A percentile compares a stretch with the other conserved stretches of the same genome.
These are phyloP conservation scores for Podaxis mareebaensis DNA, from an alignment of 768 basidiomycete species.

Conservation along the genomic window DNA sequence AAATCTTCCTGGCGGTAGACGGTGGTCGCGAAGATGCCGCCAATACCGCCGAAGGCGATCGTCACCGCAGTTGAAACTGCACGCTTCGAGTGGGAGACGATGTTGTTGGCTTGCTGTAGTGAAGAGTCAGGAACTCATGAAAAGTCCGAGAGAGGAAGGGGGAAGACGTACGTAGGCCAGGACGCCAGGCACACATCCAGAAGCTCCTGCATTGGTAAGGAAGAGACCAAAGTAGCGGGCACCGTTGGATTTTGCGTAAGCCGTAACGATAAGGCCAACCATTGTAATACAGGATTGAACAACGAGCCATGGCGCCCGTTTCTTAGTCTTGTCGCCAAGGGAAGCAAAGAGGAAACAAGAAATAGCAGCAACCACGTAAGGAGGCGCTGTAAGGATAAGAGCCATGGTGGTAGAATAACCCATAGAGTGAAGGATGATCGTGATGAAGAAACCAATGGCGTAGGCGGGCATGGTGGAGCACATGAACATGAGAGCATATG, in stretches of 20 bases:
- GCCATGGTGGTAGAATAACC: constrained; percentile 30
- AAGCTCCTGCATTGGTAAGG: constrained; percentile 34
- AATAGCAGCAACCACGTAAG: constrained; percentile 33
- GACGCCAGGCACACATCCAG: constrained; percentile 36
- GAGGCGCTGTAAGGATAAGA: constrained; percentile 36
- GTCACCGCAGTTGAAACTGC: constrained; percentile 39
- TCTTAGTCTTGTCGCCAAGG: constrained; percentile 35
- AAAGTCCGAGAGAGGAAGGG: not conserved
- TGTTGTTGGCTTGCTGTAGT: constrained; percentile 35
- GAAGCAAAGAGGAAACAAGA: constrained; percentile 38
- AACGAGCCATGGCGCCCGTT: constrained; percentile 34
- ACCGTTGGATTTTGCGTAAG: constrained; percentile 28
- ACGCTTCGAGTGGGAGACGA: constrained; percentile 38
- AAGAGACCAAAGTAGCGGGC: constrained; percentile 38
- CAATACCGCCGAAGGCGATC: constrained; percentile 37
- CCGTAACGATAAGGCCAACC: constrained; percentile 33
- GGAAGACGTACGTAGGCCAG: constrained; percentile 36
- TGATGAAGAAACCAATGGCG: constrained; percentile 35
- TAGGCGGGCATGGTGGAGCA: constrained; percentile 38
- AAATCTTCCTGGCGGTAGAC: constrained; percentile 37
- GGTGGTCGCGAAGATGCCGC: constrained; percentile 39
- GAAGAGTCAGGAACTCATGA: not conserved
- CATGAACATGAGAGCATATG: constrained; percentile 39
- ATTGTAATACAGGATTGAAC: constrained; percentile 33
- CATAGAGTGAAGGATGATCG: constrained; percentile 37